These are phyloP conservation scores for Fusarium ramigenum DNA, from an alignment of 2,329 filamentous ascomycete genomes.

Conservation along the genomic window DNA sequence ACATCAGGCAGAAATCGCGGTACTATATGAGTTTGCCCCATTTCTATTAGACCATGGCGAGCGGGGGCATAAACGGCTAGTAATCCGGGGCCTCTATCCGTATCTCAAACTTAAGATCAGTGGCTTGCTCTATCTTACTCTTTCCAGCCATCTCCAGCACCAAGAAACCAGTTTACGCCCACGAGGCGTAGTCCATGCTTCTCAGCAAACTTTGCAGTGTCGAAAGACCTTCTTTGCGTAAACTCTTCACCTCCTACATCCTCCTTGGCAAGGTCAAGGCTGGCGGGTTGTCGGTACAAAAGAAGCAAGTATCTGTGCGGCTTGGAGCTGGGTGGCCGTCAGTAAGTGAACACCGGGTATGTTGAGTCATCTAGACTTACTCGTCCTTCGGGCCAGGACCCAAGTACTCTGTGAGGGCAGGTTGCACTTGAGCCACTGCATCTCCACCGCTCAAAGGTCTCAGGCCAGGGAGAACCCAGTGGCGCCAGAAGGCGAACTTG, in stretches of 20 bases:
- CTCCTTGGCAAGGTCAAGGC: constrained; percentile 48
- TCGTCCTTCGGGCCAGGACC: constrained; percentile 58
- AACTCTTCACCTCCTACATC: constrained; percentile 60
- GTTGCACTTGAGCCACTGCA: constrained; percentile 44
- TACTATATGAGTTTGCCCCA: background rate
- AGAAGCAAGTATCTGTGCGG: constrained; percentile 60
- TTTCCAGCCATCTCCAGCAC: constrained; percentile 56
- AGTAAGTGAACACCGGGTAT: background rate
- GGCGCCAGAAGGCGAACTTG: constrained; percentile 64
- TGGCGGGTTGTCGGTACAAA: constrained; percentile 53
- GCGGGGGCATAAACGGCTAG: background rate
- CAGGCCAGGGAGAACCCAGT: constrained; percentile 59
- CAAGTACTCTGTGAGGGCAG: constrained; percentile 54
- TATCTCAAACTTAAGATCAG: background rate
- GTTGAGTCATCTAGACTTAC: constrained; percentile 43
- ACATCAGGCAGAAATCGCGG: no score
- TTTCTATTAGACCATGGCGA: background rate
- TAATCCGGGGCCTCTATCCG: background rate
- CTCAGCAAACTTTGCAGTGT: constrained; percentile 51
- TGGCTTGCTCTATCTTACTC: constrained; percentile 11
- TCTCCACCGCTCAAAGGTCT: constrained; percentile 42
- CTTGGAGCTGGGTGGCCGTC: constrained; percentile 49
- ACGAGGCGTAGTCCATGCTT: constrained; percentile 52
- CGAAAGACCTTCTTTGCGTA: constrained; percentile 55
- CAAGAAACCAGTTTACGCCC: constrained; percentile 57